These are phyloP conservation scores for Saprolegnia diclina DNA, from an alignment of 352 stramenopile genomes.

Conservation along the genomic window DNA sequence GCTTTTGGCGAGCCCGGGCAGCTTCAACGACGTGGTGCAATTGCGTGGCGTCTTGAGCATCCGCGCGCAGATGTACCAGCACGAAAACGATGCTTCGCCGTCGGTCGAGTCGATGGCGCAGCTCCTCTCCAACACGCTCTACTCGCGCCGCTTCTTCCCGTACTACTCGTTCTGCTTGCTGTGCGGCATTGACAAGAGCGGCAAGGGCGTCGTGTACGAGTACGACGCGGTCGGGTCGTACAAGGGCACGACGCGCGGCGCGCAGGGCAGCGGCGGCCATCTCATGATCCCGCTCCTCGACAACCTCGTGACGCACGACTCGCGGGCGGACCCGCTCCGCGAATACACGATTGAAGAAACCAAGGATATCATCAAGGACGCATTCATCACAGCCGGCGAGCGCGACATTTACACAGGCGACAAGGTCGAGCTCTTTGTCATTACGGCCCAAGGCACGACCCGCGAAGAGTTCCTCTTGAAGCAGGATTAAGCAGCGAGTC, in stretches of 20 bases:
- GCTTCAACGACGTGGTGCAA: conserved; percentile 84
- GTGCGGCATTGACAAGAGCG: conserved; percentile 93
- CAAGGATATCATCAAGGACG: conserved; percentile 98
- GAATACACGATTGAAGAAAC: conserved; percentile 88
- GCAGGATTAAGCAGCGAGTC: conserved; percentile 80
- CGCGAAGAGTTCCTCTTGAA: conserved; percentile 93
- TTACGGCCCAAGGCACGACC: conserved; percentile 89
- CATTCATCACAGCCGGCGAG: conserved; percentile 97
- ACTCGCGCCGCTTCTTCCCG: conserved; percentile 98
- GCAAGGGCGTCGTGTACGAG: conserved; percentile 95
- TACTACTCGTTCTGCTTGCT: conserved; percentile 99
- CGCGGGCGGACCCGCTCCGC: conserved; percentile 89
- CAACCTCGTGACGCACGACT: conserved; percentile 92
- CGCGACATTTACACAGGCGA: conserved; percentile 99
- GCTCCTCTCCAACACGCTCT: conserved; percentile 97
- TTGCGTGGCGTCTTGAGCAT: conserved; percentile 73
- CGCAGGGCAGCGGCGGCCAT: conserved; percentile 88
- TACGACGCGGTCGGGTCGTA: conserved; percentile 97
- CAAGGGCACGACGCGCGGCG: conserved; percentile 66
- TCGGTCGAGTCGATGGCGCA: conserved; percentile 90
- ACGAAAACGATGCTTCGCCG: conserved; percentile 95
- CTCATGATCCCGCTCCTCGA: conserved; percentile 98
- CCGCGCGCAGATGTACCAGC: conserved; percentile 83
- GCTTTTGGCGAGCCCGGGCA: conserved; percentile 70
- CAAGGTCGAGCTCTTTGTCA: conserved; percentile 96